Base-by-base conservation (phyloP, 2,329 filamentous ascomycete genomes). In the Apiospora saccharicola region DNA sequence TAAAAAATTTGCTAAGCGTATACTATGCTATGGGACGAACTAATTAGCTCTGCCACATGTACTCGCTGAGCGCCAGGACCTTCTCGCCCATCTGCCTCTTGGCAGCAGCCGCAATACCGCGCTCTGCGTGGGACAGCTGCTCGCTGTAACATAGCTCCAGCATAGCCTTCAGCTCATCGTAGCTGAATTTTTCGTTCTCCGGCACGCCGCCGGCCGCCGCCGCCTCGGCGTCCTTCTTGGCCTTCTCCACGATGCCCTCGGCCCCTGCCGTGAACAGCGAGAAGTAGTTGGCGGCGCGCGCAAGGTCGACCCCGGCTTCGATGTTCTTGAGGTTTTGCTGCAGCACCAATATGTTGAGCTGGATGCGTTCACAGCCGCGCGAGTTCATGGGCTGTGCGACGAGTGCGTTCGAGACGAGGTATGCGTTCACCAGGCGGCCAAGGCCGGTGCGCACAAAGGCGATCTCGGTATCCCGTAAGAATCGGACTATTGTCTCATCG, bases 251-350 rank as follows among this genome's bases (percentile, higher is more conserved):
- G 71, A 94, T 90, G 13, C 86, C 88, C 68, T 93, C 91, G 0
- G 91, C 85, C 0, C 93, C 93, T 64, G 85, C 83, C 61, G 88
- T 88, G 77, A 93, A 94, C 49, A 96, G 81, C 26, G 88, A 87
- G 78, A 91, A 95, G 83, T 93, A 96, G 72, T 89, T 87, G 26
- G 90, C 88, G 0, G 92, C 89, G 47, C 89, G 85, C 4, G 86
- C 86, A 41, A 96, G 85, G 72, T 89, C 87, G 3, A 93, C 91
- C 12, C 88, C 89, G 1, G 89, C 86, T 81, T 96, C 94, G 70
- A 99, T 92, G 76, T 97, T 97, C 85, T 98, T 98, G 71, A 99
- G 90, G 78, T 98, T 98, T 81, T 99, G 96, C 83, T 98, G 96
- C 70, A 99, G 86, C 53, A 99, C 96, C 34, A 98, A 88, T 68